Evolutionary conservation across 768 basidiomycete genomes (phyloP).

Genomic region (Mycena haematopus): DNA sequence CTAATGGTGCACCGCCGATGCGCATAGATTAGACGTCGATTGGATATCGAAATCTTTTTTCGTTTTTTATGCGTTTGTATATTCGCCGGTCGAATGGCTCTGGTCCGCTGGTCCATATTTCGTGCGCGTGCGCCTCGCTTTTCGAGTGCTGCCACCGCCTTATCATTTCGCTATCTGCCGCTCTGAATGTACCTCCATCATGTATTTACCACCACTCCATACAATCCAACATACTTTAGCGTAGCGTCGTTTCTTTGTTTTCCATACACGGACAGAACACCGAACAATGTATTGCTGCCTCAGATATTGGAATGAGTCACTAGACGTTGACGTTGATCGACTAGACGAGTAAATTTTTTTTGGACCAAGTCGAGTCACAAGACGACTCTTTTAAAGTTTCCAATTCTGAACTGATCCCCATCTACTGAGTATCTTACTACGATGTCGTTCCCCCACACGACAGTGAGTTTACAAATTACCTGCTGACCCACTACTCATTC

Average conservation of each 20-base stretch:
- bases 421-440: conserved; percentile 17
- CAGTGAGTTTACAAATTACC: conserved; percentile 52
- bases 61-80: conserved; percentile 27
- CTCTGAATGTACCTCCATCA: conserved; percentile 26
- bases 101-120: conserved; percentile 8
- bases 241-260: conserved; percentile 16
- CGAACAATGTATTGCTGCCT: conserved; percentile 20
- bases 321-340: too few relatives aligned
- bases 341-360: too few relatives aligned
- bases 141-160: background rate
- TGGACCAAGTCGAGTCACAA: background rate
- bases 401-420: conserved; percentile 5
- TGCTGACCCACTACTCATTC: conserved; percentile 25
- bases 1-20: conserved; percentile 21
- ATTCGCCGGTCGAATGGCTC: conserved; percentile 23
- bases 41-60: too few relatives aligned
- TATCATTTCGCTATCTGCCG: conserved; percentile 24
- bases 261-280: conserved; percentile 23
- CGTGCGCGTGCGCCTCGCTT: background rate
- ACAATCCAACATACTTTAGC: conserved; percentile 24
- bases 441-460: conserved; percentile 80
- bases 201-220: conserved; percentile 11
- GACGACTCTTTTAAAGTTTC: conserved; percentile 16
- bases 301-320: background rate
- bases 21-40: conserved; percentile 29